Percentiles rank a stretch among this genome's conserved stretches.
Evolutionary conservation across 2,329 filamentous ascomycete genomes (phyloP).

Genomic region (Pseudogymnoascus sp.): DNA sequence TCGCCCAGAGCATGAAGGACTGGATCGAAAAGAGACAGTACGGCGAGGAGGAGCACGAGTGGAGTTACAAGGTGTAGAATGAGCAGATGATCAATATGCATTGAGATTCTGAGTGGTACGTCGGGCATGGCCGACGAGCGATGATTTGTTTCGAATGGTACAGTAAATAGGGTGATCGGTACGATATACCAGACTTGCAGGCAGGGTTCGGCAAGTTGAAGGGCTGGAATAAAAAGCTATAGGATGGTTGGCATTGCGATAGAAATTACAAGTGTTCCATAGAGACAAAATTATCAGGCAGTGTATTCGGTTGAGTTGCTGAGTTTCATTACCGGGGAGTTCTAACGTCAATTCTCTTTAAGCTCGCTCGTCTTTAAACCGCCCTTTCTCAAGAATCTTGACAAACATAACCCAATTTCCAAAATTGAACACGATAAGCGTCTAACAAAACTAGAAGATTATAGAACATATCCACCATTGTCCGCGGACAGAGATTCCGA

Average conservation of each 20-base stretch:
- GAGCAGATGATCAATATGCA: not conserved
- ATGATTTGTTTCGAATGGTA: not conserved
- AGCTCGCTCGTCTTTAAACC: not conserved
- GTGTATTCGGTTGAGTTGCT: not conserved
- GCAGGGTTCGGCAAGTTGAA: not conserved
- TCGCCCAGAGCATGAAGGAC: slow-evolving; percentile 80
- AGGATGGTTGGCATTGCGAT: not conserved
- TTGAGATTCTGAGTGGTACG: not conserved
- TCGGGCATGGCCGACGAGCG: not conserved
- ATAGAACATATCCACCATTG: not conserved
- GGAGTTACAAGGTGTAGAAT: slow-evolving; percentile 58
- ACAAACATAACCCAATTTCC: not conserved
- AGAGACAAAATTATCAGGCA: not conserved
- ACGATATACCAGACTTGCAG: slow-evolving; percentile 6
- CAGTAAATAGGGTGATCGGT: not conserved
- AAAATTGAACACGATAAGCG: not conserved
- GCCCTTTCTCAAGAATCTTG: not conserved
- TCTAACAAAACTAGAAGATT: not conserved
- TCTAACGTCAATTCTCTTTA: not conserved
- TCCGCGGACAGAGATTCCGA: not conserved
- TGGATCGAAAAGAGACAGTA: slow-evolving; percentile 98
- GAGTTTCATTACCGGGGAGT: not conserved
- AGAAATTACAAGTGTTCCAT: not conserved
- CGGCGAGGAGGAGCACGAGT: slow-evolving; percentile 83
- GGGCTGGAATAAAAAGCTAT: not conserved